Percentiles rank a stretch among this genome's conserved stretches.
These are phyloP conservation scores for Zalaria sp. DNA, from an alignment of 2,329 filamentous ascomycete species.

Conservation along the genomic window DNA sequence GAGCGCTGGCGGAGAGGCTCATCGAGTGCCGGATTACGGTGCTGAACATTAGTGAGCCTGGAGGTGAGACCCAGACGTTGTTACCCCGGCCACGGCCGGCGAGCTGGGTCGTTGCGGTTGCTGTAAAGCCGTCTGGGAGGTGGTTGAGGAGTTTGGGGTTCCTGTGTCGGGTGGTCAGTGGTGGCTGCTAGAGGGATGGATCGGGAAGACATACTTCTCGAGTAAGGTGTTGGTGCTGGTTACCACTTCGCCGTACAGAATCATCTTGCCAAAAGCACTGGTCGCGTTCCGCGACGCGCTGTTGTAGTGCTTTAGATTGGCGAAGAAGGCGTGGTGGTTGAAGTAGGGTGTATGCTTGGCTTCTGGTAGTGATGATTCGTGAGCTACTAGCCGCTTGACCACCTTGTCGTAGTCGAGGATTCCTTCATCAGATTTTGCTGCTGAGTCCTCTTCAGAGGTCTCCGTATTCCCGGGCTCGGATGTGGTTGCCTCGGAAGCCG, in stretches of 20 bases:
- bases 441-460: slow-evolving; percentile 12
- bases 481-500: slow-evolving; percentile 12
- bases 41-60: slow-evolving; percentile 76
- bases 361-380: slow-evolving; percentile 53
- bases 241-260: slow-evolving; percentile 83
- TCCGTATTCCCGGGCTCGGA: slow-evolving; percentile 13
- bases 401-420: slow-evolving; percentile 63
- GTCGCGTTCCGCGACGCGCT: slow-evolving; percentile 35
- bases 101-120: slow-evolving; percentile 75
- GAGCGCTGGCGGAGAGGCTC: slow-evolving; percentile 54
- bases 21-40: slow-evolving; percentile 74
- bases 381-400: slow-evolving; percentile 59
- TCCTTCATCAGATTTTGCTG: slow-evolving; percentile 32
- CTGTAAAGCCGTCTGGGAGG: slow-evolving; percentile 74
- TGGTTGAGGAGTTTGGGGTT: slow-evolving; percentile 65
- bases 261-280: slow-evolving; percentile 54
- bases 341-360: slow-evolving; percentile 70
- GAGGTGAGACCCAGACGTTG: slow-evolving; percentile 90
- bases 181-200: background rate
- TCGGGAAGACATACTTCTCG: slow-evolving; percentile 50
- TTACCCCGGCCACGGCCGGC: slow-evolving; percentile 76
- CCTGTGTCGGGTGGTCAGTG: slow-evolving; percentile 24
- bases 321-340: slow-evolving; percentile 67
- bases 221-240: slow-evolving; percentile 89
- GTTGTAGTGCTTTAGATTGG: slow-evolving; percentile 53